Evolutionary conservation across 768 basidiomycete species (phyloP).

Genomic region (Mycena galopus): DNA sequence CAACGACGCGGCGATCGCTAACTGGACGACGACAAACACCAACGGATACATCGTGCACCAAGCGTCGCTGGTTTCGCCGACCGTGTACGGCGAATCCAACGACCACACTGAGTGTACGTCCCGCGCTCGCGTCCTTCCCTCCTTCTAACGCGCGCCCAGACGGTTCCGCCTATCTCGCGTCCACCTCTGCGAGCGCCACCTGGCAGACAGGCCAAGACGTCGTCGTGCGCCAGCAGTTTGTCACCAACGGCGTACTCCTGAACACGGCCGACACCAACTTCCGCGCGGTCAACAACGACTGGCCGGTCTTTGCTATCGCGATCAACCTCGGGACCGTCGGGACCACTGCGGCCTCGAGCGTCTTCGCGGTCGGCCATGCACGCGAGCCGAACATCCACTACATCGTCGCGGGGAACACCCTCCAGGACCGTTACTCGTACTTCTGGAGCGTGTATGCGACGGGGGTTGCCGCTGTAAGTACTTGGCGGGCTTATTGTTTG

Average conservation of each 20-base stretch:
- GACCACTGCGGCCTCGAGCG: constrained; percentile 50
- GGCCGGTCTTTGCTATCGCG: constrained; percentile 74
- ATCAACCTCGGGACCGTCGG: constrained; percentile 61
- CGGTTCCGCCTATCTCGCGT: too few relatives aligned
- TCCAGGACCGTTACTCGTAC: constrained; percentile 47
- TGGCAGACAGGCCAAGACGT: constrained; percentile 70
- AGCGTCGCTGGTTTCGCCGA: constrained; percentile 63
- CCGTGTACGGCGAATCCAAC: constrained; percentile 61
- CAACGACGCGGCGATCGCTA: constrained; percentile 60
- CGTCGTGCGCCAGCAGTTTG: constrained; percentile 69
- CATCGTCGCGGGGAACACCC: constrained; percentile 53
- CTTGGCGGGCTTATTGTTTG: too few relatives aligned
- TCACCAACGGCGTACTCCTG: constrained; percentile 61
- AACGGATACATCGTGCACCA: constrained; percentile 65
- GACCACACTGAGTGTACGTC: constrained; percentile 34
- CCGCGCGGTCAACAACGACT: constrained; percentile 66
- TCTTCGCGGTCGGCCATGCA: constrained; percentile 63
- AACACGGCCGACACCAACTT: constrained; percentile 68
- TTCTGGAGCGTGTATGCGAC: constrained; percentile 47
- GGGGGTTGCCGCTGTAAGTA: background rate
- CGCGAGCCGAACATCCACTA: constrained; percentile 65
- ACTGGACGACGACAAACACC: constrained; percentile 65
- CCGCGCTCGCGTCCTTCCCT: too few relatives aligned
- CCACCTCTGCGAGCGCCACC: constrained; percentile 51
- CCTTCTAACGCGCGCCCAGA: too few relatives aligned